A percentile compares a stretch with the other conserved stretches of the same genome.
Conservation (phyloP, 371 early-diverging fungal genomes). For the Zopfochytrium polystomum region DNA sequence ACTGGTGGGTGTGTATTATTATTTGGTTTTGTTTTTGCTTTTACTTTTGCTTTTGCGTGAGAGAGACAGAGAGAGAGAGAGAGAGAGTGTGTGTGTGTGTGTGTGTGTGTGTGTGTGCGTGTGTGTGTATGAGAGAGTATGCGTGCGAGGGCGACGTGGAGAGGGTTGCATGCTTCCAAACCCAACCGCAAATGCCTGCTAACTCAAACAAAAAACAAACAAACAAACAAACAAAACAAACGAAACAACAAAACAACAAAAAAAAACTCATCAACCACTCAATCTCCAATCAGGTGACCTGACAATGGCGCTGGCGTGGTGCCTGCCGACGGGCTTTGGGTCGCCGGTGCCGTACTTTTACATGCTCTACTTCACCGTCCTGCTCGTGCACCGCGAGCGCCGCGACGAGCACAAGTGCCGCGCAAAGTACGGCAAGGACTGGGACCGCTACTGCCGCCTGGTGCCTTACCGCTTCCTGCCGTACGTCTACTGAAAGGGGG, state of each 20-base stretch:
- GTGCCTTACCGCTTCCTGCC: slow-evolving; percentile 88
- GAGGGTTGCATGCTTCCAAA: too few relatives aligned
- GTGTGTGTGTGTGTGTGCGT: too few relatives aligned
- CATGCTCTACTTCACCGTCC: slow-evolving; percentile 79
- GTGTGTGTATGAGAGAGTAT: too few relatives aligned
- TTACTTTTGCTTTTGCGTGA: too few relatives aligned
- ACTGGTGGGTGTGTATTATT: slow-evolving; percentile 23
- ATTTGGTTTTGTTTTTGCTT: not conserved
- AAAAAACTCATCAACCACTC: too few relatives aligned
- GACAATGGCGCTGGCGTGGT: slow-evolving; percentile 84
- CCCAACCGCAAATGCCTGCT: too few relatives aligned
- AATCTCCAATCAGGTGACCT: slow-evolving; percentile 72
- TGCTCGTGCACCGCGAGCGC: slow-evolving; percentile 80
- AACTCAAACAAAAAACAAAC: too few relatives aligned
- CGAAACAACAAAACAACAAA: too few relatives aligned
- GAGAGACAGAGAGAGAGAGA: too few relatives aligned
- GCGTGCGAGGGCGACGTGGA: too few relatives aligned
- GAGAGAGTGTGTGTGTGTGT: too few relatives aligned
- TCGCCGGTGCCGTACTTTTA: slow-evolving; percentile 89
- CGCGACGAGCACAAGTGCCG: slow-evolving; percentile 87
- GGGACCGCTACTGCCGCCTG: slow-evolving; percentile 80
- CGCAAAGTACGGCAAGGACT: slow-evolving; percentile 88
- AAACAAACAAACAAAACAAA: too few relatives aligned
- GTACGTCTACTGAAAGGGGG: slow-evolving; percentile 22
- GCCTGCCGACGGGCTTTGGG: slow-evolving; percentile 73